phyloP scores from a whole-genome alignment of 805 yeast species.

The Saturnispora dispora region DNA sequence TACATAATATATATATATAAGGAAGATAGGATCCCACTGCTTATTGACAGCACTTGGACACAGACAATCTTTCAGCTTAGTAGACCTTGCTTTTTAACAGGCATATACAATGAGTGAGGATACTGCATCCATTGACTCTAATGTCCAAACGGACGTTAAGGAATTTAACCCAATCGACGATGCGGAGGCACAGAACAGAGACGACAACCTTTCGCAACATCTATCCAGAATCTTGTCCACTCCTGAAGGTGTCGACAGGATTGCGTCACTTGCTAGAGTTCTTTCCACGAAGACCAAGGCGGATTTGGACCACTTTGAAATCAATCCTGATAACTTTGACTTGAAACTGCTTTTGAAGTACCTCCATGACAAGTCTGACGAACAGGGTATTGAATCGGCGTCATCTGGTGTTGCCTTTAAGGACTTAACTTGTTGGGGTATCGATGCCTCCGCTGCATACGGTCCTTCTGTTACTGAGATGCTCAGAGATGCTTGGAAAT shows the following conservation, averaged over 20 bases:
- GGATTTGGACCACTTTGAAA: constrained; percentile 36
- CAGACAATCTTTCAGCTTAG: no score
- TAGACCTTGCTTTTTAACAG: background rate
- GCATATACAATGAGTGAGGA: constrained; percentile 9
- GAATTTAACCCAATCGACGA: constrained; percentile 20
- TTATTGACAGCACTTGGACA: background rate
- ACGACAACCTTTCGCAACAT: constrained; percentile 21
- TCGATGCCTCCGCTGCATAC: constrained; percentile 45
- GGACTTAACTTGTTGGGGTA: constrained; percentile 36
- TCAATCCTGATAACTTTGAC: constrained; percentile 39
- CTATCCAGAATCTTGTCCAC: constrained; percentile 21
- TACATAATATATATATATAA: no score
- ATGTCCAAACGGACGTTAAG: constrained; percentile 17
- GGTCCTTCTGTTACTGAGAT: constrained; percentile 40
- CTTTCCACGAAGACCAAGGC: constrained; percentile 40
- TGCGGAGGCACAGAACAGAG: constrained; percentile 19
- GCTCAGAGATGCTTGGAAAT: constrained; percentile 26
- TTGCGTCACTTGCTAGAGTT: constrained; percentile 41
- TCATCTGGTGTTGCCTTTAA: constrained; percentile 44
- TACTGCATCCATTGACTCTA: constrained; percentile 20
- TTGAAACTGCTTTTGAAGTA: constrained; percentile 34
- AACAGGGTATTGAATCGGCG: constrained; percentile 39
- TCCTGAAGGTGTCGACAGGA: constrained; percentile 25
- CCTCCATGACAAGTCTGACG: constrained; percentile 28
- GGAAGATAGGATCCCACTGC: no score